Evolutionary conservation across 768 basidiomycete genomes (phyloP), one percentile per base, ranked within the genome.

Genomic region (Pisolithus tinctorius): DNA sequence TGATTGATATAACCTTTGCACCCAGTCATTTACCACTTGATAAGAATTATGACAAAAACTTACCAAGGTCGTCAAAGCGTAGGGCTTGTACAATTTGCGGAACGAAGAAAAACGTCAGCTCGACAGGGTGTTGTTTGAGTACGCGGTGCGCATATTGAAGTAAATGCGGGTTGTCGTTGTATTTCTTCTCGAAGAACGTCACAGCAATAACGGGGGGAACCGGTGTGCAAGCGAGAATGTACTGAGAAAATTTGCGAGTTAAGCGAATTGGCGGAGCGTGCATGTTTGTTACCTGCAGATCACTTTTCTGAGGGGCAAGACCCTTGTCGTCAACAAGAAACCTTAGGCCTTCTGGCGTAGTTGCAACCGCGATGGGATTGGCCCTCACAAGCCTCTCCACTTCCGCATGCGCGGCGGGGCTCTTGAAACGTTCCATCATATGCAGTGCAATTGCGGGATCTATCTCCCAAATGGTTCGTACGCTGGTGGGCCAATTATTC

Each of bases 21-120:
- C 45, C 6, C 6, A 34, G 47, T 51, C 41, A 27, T 3, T 45
- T 43, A 49, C 41, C 25, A 47, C 25, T 17, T 6, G 36, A 26
- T 45, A 34, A 4, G 8, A 34, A 5, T 29, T 5, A 46, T 25
- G 9, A 26, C 27, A 48, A 9, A 34, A 14, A 56, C 78, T 49
- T 62, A 93, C 94, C 93, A 5, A 91, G 75, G 11, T 85, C 81
- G 61, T 99, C 96, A 48, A 88, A 82, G 9, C 96, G 87, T 14
- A 99, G 75, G 4, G 93, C 93, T 63, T 99, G 96, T 2, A 98
- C 96, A 17, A 98, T 85, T 76, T 99, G 96, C 1, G 96, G 96
- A 30, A 99, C 93, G 63, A 95, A 99, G 74, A 98, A 99, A 78
- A 99, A 99, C 0, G 95, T 95, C 47, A 97, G 64, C 13, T 91